phyloP scores from a whole-genome alignment of 148 eudicot genomes.

The Limonium bicolor region DNA sequence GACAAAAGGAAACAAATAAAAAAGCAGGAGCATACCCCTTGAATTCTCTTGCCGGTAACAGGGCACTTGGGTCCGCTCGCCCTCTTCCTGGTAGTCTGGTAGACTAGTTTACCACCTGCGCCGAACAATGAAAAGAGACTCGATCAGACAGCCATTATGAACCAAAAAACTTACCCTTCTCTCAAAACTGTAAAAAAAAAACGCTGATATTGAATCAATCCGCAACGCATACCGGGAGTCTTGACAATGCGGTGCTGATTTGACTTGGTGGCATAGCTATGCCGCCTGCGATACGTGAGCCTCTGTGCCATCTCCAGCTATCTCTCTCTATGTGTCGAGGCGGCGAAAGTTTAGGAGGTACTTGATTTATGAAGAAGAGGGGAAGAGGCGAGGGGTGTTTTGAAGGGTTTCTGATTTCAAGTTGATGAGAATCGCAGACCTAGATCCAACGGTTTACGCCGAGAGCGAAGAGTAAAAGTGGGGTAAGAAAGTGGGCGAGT shows the following conservation, averaged over 20 bases:
- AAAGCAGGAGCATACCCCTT: slow-evolving; percentile 34
- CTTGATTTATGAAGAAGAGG: no score
- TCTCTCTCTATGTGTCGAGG: background rate
- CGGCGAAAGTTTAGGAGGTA: no score
- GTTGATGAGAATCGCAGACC: no score
- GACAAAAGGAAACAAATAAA: background rate
- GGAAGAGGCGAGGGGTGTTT: no score
- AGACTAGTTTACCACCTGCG: slow-evolving; percentile 50
- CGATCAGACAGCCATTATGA: no score
- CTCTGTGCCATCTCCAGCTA: slow-evolving; percentile 23
- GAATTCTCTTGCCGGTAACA: slow-evolving; percentile 74
- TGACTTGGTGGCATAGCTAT: slow-evolving; percentile 42
- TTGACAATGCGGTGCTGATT: slow-evolving; percentile 31
- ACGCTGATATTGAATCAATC: background rate
- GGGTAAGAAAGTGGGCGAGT: no score
- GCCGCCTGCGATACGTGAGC: slow-evolving; percentile 26
- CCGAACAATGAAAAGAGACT: background rate
- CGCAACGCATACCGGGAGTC: slow-evolving; percentile 38
- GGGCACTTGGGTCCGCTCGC: slow-evolving; percentile 70
- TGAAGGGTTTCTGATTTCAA: no score
- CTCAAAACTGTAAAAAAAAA: no score
- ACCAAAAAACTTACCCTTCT: no score
- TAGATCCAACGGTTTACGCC: no score
- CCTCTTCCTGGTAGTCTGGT: slow-evolving; percentile 54
- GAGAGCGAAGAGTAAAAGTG: no score